These are phyloP conservation scores for Chaetomium olivaceum DNA, from an alignment of 2,329 filamentous ascomycete species.

Conservation along the genomic window DNA sequence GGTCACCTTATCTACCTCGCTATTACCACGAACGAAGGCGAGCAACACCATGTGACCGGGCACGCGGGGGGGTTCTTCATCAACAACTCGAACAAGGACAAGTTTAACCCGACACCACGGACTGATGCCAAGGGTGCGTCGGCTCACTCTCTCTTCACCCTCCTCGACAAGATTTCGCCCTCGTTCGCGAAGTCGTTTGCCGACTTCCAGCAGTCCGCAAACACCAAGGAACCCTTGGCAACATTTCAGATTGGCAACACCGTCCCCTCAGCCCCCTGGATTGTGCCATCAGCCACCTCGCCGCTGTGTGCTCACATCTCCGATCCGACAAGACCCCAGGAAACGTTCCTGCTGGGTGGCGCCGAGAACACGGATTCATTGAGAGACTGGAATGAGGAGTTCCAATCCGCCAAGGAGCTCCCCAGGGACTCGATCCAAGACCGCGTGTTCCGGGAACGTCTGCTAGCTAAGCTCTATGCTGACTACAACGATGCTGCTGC, in stretches of 20 bases:
- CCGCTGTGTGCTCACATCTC: slow-evolving; percentile 69
- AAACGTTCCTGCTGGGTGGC: slow-evolving; percentile 85
- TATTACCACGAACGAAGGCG: slow-evolving; percentile 87
- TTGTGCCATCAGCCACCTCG: slow-evolving; percentile 70
- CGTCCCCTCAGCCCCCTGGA: slow-evolving; percentile 88
- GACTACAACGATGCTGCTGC: slow-evolving; percentile 97
- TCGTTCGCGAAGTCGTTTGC: slow-evolving; percentile 78
- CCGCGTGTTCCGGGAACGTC: slow-evolving; percentile 88
- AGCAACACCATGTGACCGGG: slow-evolving; percentile 90
- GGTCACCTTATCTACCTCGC: slow-evolving; percentile 91
- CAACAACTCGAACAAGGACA: slow-evolving; percentile 92
- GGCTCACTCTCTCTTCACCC: slow-evolving; percentile 81
- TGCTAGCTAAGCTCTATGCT: slow-evolving; percentile 93
- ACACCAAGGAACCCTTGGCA: slow-evolving; percentile 80
- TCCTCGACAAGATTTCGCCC: slow-evolving; percentile 77
- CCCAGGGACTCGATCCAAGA: slow-evolving; percentile 94
- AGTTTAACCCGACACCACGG: slow-evolving; percentile 88
- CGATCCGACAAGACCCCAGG: slow-evolving; percentile 87
- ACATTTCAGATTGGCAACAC: slow-evolving; percentile 96
- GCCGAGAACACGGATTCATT: slow-evolving; percentile 92
- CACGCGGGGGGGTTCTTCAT: slow-evolving; percentile 96
- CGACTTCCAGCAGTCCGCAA: slow-evolving; percentile 80
- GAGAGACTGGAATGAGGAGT: slow-evolving; percentile 98
- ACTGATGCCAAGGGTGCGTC: slow-evolving; percentile 73
- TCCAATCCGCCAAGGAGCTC: slow-evolving; percentile 93